Base-by-base conservation (phyloP, 2,329 filamentous ascomycete species). In the Cryoendolithus antarcticus region DNA sequence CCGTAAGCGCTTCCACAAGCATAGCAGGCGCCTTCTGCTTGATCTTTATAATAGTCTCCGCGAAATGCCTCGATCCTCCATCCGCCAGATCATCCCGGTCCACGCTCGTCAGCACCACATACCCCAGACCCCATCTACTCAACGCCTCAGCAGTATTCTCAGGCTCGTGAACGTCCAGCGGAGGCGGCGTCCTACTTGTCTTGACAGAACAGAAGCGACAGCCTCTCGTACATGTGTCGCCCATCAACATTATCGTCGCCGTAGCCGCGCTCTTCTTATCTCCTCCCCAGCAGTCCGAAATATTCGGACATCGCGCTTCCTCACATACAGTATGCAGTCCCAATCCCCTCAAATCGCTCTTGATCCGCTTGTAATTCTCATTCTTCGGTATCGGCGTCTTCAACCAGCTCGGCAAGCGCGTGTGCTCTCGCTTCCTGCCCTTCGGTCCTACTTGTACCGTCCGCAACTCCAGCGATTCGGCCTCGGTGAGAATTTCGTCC, bases 201-300 rank as follows among this genome's bases (percentile, higher is more conserved):
- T 96, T 96, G 38, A 98, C 91, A 48, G 81, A 86, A 72, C 91
- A 98, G 70, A 98, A 98, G 38, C 91, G 77, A 64, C 91, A 98
- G 11, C 89, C 91, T 44, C 91, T 75, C 11, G 91, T 98, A 64
- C 91, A 98, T 6, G 89, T 96, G 62, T 98, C 91, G 48, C 91
- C 91, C 88, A 96, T 96, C 35, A 98, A 69, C 91, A 98, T 98
- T 62, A 98, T 96, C 8, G 91, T 98, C 2, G 91, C 91, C 27
- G 91, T 98, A 4, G 91, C 91, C 19, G 86, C 81, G 48, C 77
- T 80, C 67, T 94, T 94, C 60, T 82, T 77, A 57, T 72, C 77
- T 28, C 91, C 91, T 45, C 91, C 91, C 91, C 91, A 98, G 69
- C 91, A 98, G 60, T 96, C 89, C 47, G 82, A 86, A 44, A 98